Evolutionary conservation across 768 basidiomycete genomes (phyloP), one percentile per base, ranked within the genome.

Genomic region (Mycena haematopus): DNA sequence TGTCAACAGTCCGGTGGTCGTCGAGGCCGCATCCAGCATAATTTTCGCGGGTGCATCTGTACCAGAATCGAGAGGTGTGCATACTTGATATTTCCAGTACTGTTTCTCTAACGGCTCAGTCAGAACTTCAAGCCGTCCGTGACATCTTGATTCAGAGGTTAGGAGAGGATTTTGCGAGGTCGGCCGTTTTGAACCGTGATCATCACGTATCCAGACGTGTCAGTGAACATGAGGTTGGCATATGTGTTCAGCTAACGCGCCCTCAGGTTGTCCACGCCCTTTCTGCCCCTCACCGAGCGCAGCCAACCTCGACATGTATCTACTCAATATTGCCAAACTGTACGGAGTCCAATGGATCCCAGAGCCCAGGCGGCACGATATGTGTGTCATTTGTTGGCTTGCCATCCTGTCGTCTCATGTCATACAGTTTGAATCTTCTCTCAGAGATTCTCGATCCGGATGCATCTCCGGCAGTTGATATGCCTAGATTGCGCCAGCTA

Each of bases 11-110:
- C 84, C 86, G 3, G 70, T 74, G 35, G 70, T 89, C 13, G 71
- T 84, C n/a, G 90, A 92, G 72, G 89, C 91, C 22, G 84, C 84
- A 19, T 86, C 88, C 14, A 89, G 82, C 58, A 81, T 92, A 62
- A 86, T 92, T 56, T 85, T 81, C 66, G 84, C 87, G 7, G 66
- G 62, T 6, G 82, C 85, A 1, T 82, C 84, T 24, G 79, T 80
- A 46, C 72, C 81, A 3, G 84, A 85, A 27, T 85, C 79, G 9
- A 85, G 81, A 82, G 91, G 91, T 90, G 19, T 65, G 17, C 8
- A 19, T 21, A 5, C 42, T 44, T 44, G 21, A 44, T 62, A 10
- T 35, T 56, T 29, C 54, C 46, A 25, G 2, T 44, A 36, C 24
- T 40, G 44, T 52, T n/a, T 31, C 6, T 31, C 47, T 66, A 51